phyloP scores from a whole-genome alignment of 805 yeast genomes.

The Zygosaccharomyces bisporus region DNA sequence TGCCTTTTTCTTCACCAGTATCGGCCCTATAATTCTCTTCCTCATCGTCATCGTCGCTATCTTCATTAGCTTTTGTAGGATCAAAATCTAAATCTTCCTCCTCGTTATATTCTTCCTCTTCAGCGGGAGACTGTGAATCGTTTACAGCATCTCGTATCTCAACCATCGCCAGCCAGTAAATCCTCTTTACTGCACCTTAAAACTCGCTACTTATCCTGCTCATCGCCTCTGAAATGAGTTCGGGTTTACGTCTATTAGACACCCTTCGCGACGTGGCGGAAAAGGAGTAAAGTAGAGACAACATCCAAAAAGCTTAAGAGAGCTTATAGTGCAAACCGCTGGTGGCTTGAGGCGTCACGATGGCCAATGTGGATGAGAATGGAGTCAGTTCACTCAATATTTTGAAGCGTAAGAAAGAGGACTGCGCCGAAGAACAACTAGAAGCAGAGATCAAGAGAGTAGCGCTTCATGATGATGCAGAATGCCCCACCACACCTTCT shows the following conservation, averaged over 20 bases:
- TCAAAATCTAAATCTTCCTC: slow-evolving; percentile 41
- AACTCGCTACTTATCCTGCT: neutral
- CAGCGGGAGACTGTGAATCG: slow-evolving; percentile 16
- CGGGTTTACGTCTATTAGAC: neutral
- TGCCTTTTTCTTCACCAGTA: slow-evolving; percentile 33
- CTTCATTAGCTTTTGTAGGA: slow-evolving; percentile 35
- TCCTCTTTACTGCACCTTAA: neutral
- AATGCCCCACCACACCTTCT: slow-evolving; percentile 35
- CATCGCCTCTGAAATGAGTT: neutral
- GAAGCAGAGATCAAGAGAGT: slow-evolving; percentile 60
- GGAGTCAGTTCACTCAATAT: slow-evolving; percentile 27
- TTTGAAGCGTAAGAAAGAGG: slow-evolving; percentile 69
- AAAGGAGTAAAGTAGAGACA: slow-evolving; percentile 6
- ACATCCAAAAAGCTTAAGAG: neutral
- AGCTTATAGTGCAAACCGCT: neutral
- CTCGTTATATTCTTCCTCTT: slow-evolving; percentile 34
- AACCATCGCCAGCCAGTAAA: neutral
- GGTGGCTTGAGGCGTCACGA: slow-evolving; percentile 2
- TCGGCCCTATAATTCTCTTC: slow-evolving; percentile 36
- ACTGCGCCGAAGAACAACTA: slow-evolving; percentile 40
- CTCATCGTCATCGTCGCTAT: slow-evolving; percentile 30
- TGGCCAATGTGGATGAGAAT: slow-evolving; percentile 20
- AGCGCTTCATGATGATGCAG: slow-evolving; percentile 62
- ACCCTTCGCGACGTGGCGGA: slow-evolving; percentile 8
- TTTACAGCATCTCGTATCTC: neutral